Conservation (phyloP, 2,329 filamentous ascomycete species). For the Neodidymelliopsis sp. region DNA sequence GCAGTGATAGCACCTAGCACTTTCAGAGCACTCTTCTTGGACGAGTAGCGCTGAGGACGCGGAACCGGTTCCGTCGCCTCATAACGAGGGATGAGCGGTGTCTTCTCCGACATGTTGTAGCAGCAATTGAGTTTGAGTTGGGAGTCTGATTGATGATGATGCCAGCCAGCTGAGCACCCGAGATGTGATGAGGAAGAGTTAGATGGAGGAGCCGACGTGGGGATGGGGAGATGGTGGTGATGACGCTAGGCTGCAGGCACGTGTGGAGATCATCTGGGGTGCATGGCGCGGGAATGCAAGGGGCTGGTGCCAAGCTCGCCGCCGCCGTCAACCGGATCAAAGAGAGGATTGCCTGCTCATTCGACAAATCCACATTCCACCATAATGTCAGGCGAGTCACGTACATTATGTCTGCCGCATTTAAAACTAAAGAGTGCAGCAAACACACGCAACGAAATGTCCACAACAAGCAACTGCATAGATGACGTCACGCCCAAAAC, state of each 20-base stretch:
- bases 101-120: slow-evolving; percentile 31
- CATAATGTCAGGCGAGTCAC: no score
- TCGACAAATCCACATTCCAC: neutral
- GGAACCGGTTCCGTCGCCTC: slow-evolving; percentile 13
- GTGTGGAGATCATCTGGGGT: slow-evolving; percentile 31
- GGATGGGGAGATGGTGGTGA: slow-evolving; percentile 17
- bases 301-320: slow-evolving; percentile 12
- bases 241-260: slow-evolving; percentile 23
- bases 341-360: slow-evolving; percentile 4
- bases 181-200: slow-evolving; percentile 18
- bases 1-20: slow-evolving; percentile 27
- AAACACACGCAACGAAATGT: no score
- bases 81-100: slow-evolving; percentile 27
- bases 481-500: neutral
- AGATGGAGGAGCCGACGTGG: slow-evolving; percentile 3
- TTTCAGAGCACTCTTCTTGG: slow-evolving; percentile 22
- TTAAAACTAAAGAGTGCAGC: no score
- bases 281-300: slow-evolving; percentile 28
- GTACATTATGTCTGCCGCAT: no score
- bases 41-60: slow-evolving; percentile 24
- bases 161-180: slow-evolving; percentile 37
- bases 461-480: no score
- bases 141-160: slow-evolving; percentile 4
- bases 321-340: slow-evolving; percentile 4
- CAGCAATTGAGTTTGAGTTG: neutral